Conservation (phyloP, 1,284 basidiomycete species). For the Golubevia pallescens region DNA sequence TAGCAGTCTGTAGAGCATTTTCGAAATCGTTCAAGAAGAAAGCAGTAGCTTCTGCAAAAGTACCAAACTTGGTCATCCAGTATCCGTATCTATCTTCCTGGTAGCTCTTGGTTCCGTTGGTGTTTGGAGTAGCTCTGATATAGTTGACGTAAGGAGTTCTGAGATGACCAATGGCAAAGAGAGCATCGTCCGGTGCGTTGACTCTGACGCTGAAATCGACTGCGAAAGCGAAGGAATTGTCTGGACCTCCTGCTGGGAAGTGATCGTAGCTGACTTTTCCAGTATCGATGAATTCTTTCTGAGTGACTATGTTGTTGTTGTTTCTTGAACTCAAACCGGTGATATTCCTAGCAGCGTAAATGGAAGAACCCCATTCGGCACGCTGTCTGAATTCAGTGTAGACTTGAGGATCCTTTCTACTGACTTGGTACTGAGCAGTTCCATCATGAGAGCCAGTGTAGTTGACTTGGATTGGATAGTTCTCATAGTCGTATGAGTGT, state of each 20-base stretch:
- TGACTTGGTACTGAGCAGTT: slow-evolving; percentile 37
- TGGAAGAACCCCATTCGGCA: slow-evolving; percentile 50
- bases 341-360: slow-evolving; percentile 36
- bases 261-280: slow-evolving; percentile 47
- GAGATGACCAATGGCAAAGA: slow-evolving; percentile 51
- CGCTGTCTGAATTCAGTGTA: slow-evolving; percentile 54
- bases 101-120: slow-evolving; percentile 31
- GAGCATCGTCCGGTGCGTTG: slow-evolving; percentile 33
- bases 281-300: slow-evolving; percentile 41
- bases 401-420: slow-evolving; percentile 34
- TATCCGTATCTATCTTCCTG: slow-evolving; percentile 52
- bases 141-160: slow-evolving; percentile 51
- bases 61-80: slow-evolving; percentile 45
- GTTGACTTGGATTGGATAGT: slow-evolving; percentile 24
- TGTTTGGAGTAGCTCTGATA: slow-evolving; percentile 31
- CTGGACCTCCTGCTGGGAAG: slow-evolving; percentile 35
- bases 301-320: slow-evolving; percentile 54
- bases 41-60: slow-evolving; percentile 31
- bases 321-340: slow-evolving; percentile 40
- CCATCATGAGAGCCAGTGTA: slow-evolving; percentile 11
- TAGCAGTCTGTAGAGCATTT: slow-evolving; percentile 34
- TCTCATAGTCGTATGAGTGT: slow-evolving; percentile 44
- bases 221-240: slow-evolving; percentile 56
- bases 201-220: slow-evolving; percentile 43
- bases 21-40: slow-evolving; percentile 56